Evolutionary conservation across 2,329 filamentous ascomycete species (phyloP).

Genomic region (Chrysoporthe cubensis): DNA sequence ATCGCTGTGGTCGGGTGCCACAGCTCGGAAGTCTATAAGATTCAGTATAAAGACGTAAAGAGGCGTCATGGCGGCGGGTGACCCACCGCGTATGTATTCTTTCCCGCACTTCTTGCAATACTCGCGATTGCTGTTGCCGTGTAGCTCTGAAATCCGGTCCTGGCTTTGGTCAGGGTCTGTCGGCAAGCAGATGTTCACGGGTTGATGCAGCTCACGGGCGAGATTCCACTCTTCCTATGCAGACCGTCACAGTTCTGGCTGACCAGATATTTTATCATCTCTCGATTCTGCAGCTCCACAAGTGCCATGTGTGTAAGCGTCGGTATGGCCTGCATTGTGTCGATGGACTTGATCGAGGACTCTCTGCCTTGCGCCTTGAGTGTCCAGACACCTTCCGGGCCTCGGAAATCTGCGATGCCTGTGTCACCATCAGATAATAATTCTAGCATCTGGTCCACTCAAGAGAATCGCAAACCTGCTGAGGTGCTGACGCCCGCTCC

Average conservation of each 20-base stretch:
- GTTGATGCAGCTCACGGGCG: slow-evolving; percentile 39
- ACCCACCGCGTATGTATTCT: slow-evolving; percentile 49
- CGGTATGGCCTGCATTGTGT: slow-evolving; percentile 48
- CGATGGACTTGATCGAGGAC: slow-evolving; percentile 38
- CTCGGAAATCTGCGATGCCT: slow-evolving; percentile 54
- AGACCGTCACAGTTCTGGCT: slow-evolving; percentile 50
- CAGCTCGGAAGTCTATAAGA: slow-evolving; percentile 47
- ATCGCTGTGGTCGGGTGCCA: slow-evolving; percentile 46
- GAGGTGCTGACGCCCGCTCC: slow-evolving; percentile 53
- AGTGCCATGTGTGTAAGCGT: slow-evolving; percentile 52
- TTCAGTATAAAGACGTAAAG: neutral
- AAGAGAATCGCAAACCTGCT: slow-evolving; percentile 39
- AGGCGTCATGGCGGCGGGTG: neutral
- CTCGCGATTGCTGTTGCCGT: slow-evolving; percentile 53
- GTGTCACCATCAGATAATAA: neutral
- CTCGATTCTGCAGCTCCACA: slow-evolving; percentile 17
- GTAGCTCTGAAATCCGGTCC: slow-evolving; percentile 50
- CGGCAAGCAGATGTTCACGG: neutral
- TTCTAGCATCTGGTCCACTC: neutral
- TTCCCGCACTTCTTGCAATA: slow-evolving; percentile 49
- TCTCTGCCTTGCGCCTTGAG: slow-evolving; percentile 46
- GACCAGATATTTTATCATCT: slow-evolving; percentile 22
- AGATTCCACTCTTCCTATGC: slow-evolving; percentile 50
- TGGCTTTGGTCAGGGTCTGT: slow-evolving; percentile 28
- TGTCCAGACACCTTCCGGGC: slow-evolving; percentile 51